phyloP scores from a whole-genome alignment of 2,329 filamentous ascomycete species.

The Colletotrichum sublineola region DNA sequence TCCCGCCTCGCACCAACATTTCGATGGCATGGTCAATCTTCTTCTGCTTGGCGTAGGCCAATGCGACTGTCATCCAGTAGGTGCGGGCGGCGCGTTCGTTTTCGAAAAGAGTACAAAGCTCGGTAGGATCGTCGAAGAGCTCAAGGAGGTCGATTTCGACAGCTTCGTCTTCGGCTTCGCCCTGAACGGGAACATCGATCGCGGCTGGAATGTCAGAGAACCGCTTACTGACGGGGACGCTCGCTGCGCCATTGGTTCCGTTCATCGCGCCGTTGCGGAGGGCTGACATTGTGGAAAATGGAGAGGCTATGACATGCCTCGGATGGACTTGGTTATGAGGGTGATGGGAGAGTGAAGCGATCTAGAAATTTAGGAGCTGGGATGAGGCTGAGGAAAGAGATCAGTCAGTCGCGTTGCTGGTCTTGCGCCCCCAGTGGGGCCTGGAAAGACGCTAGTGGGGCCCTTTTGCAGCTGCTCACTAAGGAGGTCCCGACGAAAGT shows the following conservation, averaged over 20 bases:
- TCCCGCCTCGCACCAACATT: conserved; percentile 79
- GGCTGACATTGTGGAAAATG: conserved; percentile 55
- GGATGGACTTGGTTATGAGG: conserved; percentile 24
- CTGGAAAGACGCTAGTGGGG: conserved; percentile 16
- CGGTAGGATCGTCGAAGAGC: conserved; percentile 91
- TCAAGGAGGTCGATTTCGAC: conserved; percentile 96
- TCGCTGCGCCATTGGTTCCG: conserved; percentile 56
- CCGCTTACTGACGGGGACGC: conserved; percentile 63
- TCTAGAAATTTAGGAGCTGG: conserved; percentile 29
- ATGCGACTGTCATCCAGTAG: conserved; percentile 98
- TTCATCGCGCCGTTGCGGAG: conserved; percentile 60
- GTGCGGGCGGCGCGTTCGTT: conserved; percentile 92
- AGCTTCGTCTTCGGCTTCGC: conserved; percentile 75
- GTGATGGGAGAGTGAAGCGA: conserved; percentile 20
- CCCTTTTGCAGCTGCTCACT: conserved; percentile 14
- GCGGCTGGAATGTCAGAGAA: conserved; percentile 75
- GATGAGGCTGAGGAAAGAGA: conserved; percentile 40
- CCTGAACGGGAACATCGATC: conserved; percentile 76
- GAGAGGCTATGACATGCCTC: conserved; percentile 41
- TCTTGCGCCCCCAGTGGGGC: conserved; percentile 32
- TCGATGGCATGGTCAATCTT: conserved; percentile 89
- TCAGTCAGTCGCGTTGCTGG: conserved; percentile 37
- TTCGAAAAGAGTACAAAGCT: conserved; percentile 94
- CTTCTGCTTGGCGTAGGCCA: conserved; percentile 96
- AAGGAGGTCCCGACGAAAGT: neutral